Percentiles rank a stretch among this genome's conserved stretches.
Evolutionary conservation across 495 filamentous ascomycete genomes (phyloP).

Genomic region (Chaetomidium leptoderma): DNA sequence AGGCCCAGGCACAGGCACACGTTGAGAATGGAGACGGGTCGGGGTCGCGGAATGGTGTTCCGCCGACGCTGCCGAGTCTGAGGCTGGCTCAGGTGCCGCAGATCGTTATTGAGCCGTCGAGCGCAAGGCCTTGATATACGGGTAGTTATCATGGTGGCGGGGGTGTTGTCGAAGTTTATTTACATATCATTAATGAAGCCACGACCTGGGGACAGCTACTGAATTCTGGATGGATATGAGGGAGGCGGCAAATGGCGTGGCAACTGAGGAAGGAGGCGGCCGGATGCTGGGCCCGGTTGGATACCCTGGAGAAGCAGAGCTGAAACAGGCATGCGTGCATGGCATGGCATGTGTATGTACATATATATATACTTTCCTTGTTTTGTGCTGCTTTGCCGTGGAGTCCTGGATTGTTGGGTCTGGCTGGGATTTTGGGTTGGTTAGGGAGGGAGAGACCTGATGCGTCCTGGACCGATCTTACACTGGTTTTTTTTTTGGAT

Average conservation of each 20-base stretch:
- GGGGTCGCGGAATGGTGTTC: slow-evolving; percentile 27
- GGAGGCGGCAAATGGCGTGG: neutral
- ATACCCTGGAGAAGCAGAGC: neutral
- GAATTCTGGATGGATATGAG: neutral
- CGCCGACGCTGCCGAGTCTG: slow-evolving; percentile 45
- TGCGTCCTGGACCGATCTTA: neutral
- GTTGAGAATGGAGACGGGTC: slow-evolving; percentile 20
- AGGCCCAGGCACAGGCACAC: slow-evolving; percentile 12
- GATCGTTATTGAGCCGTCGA: slow-evolving; percentile 51
- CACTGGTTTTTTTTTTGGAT: neutral
- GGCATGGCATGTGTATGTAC: neutral
- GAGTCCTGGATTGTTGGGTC: neutral
- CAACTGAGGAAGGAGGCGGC: neutral
- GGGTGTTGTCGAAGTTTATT: neutral
- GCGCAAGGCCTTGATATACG: slow-evolving; percentile 32
- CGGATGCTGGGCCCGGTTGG: neutral
- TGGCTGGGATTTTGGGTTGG: neutral
- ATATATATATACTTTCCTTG: neutral
- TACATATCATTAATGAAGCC: neutral
- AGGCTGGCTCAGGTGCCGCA: slow-evolving; percentile 42
- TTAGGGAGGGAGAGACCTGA: neutral
- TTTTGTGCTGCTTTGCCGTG: neutral
- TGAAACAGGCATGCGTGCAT: neutral
- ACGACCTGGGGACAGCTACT: neutral
- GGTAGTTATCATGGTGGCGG: neutral